These are phyloP conservation scores for Sporothrix brunneoviolacea DNA, from an alignment of 2,329 filamentous ascomycete species.

Conservation along the genomic window DNA sequence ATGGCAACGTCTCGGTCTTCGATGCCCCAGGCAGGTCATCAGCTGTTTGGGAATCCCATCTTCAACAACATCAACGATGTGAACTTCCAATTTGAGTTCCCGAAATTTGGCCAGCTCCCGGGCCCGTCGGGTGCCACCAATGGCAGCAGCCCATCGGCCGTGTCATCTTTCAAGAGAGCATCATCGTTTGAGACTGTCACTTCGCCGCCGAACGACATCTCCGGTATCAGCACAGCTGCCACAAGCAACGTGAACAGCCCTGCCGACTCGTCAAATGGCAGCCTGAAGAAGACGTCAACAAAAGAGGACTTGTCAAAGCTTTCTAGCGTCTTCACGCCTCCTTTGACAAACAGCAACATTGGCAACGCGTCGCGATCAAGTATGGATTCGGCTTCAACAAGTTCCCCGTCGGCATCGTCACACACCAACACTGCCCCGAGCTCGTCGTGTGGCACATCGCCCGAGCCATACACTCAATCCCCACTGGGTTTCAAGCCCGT, in stretches of 20 bases:
- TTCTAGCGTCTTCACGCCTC: conserved; percentile 52
- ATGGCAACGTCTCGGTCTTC: conserved; percentile 29
- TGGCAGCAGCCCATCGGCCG: conserved; percentile 15
- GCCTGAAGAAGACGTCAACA: conserved; percentile 29
- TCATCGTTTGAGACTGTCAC: conserved; percentile 9
- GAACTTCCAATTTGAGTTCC: conserved; percentile 93
- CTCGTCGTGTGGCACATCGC: conserved; percentile 69
- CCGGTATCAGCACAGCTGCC: conserved; percentile 18
- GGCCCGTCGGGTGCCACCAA: conserved; percentile 31
- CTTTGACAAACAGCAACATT: conserved; percentile 36
- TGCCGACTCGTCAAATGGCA: conserved; percentile 27
- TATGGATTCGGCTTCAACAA: conserved; percentile 48
- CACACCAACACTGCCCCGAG: conserved; percentile 53
- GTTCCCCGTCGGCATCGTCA: conserved; percentile 58
- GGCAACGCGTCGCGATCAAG: conserved; percentile 43
- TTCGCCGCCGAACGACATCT: conserved; percentile 20
- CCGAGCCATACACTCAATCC: conserved; percentile 67
- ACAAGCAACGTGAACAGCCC: conserved; percentile 31
- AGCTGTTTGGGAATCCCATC: conserved; percentile 43
- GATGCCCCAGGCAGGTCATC: conserved; percentile 23
- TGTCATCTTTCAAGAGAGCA: conserved; percentile 2
- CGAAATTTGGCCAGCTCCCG: conserved; percentile 76
- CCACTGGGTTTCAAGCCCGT: conserved; percentile 58
- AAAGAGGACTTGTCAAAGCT: conserved; percentile 50
- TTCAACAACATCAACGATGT: conserved; percentile 61